These are phyloP conservation scores for Sherardia arvensis DNA, from an alignment of 257 asterid species.

Conservation along the genomic window DNA sequence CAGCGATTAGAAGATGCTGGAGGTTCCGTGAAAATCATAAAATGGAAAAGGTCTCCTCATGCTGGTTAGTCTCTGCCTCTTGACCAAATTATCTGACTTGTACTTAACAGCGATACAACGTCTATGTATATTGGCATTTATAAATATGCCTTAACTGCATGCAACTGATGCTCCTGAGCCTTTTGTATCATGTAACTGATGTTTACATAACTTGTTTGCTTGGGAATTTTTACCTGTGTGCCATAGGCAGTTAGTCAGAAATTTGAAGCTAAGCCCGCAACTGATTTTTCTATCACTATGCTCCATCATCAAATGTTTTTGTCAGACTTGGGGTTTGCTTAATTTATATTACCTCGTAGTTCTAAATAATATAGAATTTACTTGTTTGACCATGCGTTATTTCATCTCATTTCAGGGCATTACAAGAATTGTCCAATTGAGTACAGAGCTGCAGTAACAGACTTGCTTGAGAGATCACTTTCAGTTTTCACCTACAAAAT, in stretches of 20 bases:
- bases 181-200: not conserved
- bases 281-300: not conserved
- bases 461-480: constrained; percentile 57
- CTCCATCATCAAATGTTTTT: not conserved
- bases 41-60: constrained; percentile 31
- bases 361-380: not conserved
- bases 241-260: not conserved
- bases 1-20: constrained; percentile 55
- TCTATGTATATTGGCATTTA: not conserved
- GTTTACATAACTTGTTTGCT: not conserved
- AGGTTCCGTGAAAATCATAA: constrained; percentile 50
- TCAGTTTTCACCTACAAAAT: constrained; percentile 46
- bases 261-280: not conserved
- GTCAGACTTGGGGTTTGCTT: not conserved
- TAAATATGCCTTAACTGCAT: not conserved
- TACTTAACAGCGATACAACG: not conserved
- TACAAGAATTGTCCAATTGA: constrained; percentile 35
- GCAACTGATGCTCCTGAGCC: not conserved
- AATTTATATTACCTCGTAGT: not conserved
- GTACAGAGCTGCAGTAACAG: constrained; percentile 41
- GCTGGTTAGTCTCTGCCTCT: constrained; percentile 35
- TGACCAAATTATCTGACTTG: constrained; percentile 1
- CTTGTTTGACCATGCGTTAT: not conserved
- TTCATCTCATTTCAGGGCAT: constrained; percentile 36
- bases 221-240: not conserved